phyloP scores from a whole-genome alignment of 1,139 yeast species.

The Zygoascus sp. region DNA sequence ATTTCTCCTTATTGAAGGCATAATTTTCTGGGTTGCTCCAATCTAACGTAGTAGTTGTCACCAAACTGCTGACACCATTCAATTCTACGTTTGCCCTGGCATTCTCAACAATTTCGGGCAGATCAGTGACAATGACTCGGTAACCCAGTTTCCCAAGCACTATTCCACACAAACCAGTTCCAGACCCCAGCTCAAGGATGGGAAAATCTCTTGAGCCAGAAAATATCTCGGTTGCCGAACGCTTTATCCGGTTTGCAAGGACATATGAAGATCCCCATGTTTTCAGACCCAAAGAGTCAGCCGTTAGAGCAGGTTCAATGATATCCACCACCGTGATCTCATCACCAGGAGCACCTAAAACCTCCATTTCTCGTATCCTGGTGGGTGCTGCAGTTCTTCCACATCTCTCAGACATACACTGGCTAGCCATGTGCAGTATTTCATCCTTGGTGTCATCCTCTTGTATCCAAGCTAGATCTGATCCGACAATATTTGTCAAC shows the following conservation, averaged over 20 bases:
- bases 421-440: slow-evolving; percentile 54
- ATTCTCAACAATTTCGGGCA: slow-evolving; percentile 71
- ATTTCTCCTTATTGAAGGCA: slow-evolving; percentile 29
- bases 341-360: slow-evolving; percentile 15
- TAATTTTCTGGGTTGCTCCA: slow-evolving; percentile 60
- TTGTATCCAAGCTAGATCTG: slow-evolving; percentile 49
- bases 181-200: slow-evolving; percentile 82
- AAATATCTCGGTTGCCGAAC: slow-evolving; percentile 28
- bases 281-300: slow-evolving; percentile 82
- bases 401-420: slow-evolving; percentile 72
- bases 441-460: slow-evolving; percentile 38
- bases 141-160: slow-evolving; percentile 48
- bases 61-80: slow-evolving; percentile 40
- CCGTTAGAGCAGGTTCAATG: slow-evolving; percentile 80
- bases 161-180: slow-evolving; percentile 89
- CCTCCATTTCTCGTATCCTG: slow-evolving; percentile 46
- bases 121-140: slow-evolving; percentile 63
- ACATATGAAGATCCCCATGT: slow-evolving; percentile 94
- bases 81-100: slow-evolving; percentile 51
- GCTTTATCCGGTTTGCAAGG: slow-evolving; percentile 52
- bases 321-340: slow-evolving; percentile 39
- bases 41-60: slow-evolving; percentile 55
- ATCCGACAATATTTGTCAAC: slow-evolving; percentile 61
- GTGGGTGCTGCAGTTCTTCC: slow-evolving; percentile 86
- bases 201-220: slow-evolving; percentile 32